These are phyloP conservation scores for Tetracladium setigerum DNA, from an alignment of 495 filamentous ascomycete genomes.

Conservation along the genomic window DNA sequence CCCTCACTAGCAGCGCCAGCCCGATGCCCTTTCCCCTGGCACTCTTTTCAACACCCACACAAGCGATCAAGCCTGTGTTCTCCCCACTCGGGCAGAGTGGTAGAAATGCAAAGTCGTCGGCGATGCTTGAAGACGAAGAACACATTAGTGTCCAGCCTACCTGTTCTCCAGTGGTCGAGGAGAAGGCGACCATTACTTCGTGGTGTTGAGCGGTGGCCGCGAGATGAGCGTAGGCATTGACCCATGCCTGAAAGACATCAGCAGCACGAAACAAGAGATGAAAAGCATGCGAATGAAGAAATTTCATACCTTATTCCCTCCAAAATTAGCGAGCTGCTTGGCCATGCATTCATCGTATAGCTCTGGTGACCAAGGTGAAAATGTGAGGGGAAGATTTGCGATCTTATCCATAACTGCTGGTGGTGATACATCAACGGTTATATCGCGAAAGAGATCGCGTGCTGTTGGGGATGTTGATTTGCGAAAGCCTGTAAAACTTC, in stretches of 20 bases:
- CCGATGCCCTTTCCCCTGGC: constrained; percentile 37
- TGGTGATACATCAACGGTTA: constrained; percentile 29
- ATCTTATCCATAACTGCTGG: constrained; percentile 31
- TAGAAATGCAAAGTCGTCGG: constrained; percentile 37
- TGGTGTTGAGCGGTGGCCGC: constrained; percentile 32
- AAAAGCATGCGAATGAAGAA: constrained; percentile 4
- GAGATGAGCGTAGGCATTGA: constrained; percentile 35
- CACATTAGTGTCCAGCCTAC: constrained; percentile 46
- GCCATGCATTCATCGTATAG: constrained; percentile 36
- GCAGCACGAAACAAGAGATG: neutral
- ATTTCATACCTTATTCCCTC: constrained; percentile 25
- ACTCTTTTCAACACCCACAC: constrained; percentile 38
- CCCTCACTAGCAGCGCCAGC: constrained; percentile 37
- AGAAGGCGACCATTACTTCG: constrained; percentile 39
- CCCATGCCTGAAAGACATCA: constrained; percentile 32
- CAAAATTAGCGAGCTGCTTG: constrained; percentile 38
- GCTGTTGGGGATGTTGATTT: constrained; percentile 15
- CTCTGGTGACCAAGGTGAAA: constrained; percentile 30
- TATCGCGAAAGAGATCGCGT: constrained; percentile 37
- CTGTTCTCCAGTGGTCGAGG: constrained; percentile 29
- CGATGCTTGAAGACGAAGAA: constrained; percentile 24
- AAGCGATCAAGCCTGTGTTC: constrained; percentile 41
- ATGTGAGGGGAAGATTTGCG: constrained; percentile 26
- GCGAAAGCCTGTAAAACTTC: constrained; percentile 7
- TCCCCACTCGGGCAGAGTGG: constrained; percentile 30